Evolutionary conservation across 257 asterid species (phyloP), one percentile per base, ranked within the genome.

Genomic region (Plantago major): DNA sequence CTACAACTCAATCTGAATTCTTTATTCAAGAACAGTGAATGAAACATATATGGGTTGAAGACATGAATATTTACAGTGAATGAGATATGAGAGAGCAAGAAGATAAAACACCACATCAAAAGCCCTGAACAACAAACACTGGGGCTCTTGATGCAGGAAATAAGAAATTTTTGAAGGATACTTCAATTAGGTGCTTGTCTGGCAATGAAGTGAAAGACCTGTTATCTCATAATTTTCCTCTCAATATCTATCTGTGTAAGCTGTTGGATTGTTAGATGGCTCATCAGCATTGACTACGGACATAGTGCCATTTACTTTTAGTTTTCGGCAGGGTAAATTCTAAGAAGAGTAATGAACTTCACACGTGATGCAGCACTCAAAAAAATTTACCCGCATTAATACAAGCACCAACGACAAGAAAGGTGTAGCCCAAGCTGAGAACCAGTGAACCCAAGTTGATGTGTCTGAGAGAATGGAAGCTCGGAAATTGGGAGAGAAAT

Each of bases 401-500:
- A 71, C 97, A 92, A 76, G 96, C 96, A 55, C 86, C 94, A 16
- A 92, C 97, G 10, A 89, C 97, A 47, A 92, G 95, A 68, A 82
- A 78, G 37, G 94, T 81, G 67, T 89, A 92, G 67, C 85, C 94
- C 64, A 89, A 69, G 78, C 96, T 87, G 58, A 92, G 95, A 61
- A 92, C 61, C 66, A 92, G 87, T 0, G 99, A 92, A 0, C 55
- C 82, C 43, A 92, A 53, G 72, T 87, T 92, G 59, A 92, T 81
- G 72, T 92, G 95, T 76, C 99, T 81, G 66, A 89, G 97, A 58
- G 99, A 92, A 73, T 92, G 97, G 85, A 92, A 89, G 76, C 88
- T 79, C 9, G 99, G 97, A 62, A 92, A 81, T 58, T 92, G 97
- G 72, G 99, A 89, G 60, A 92, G 91, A 67, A 81, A 73, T 54